Conservation (phyloP, 208 protist genomes). For the Polymyxa betae region DNA sequence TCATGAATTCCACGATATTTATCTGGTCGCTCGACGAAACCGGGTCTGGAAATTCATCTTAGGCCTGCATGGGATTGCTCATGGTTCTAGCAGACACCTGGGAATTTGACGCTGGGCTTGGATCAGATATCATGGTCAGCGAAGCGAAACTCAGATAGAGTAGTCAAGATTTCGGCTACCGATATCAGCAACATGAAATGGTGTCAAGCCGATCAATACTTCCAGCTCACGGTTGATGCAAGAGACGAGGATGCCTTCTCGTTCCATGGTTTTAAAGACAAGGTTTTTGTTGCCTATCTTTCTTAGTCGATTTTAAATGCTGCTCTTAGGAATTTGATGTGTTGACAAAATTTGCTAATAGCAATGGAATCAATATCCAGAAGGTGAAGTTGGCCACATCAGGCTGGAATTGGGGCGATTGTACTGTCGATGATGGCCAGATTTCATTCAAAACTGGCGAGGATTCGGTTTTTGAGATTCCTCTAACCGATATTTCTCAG, state of each 20-base stretch:
- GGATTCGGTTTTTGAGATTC: conserved; percentile 66
- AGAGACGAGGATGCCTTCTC: neutral
- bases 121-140: neutral
- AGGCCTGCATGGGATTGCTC: no score
- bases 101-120: neutral
- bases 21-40: neutral
- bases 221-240: conserved; percentile 2
- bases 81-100: neutral
- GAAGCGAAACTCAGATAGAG: neutral
- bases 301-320: conserved; percentile 24
- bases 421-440: conserved; percentile 56
- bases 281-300: neutral
- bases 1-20: neutral
- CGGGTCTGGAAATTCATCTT: neutral
- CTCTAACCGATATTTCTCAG: conserved; percentile 65
- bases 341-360: neutral
- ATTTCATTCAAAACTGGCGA: conserved; percentile 64
- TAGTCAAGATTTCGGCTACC: neutral
- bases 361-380: conserved; percentile 62
- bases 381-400: conserved; percentile 60
- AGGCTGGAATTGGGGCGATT: conserved; percentile 69
- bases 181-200: conserved; percentile 18
- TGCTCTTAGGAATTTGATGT: neutral
- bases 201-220: conserved; percentile 2
- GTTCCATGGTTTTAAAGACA: conserved; percentile 19